Conservation (phyloP, 306 rosid species). For the Trifolium subterraneum region DNA sequence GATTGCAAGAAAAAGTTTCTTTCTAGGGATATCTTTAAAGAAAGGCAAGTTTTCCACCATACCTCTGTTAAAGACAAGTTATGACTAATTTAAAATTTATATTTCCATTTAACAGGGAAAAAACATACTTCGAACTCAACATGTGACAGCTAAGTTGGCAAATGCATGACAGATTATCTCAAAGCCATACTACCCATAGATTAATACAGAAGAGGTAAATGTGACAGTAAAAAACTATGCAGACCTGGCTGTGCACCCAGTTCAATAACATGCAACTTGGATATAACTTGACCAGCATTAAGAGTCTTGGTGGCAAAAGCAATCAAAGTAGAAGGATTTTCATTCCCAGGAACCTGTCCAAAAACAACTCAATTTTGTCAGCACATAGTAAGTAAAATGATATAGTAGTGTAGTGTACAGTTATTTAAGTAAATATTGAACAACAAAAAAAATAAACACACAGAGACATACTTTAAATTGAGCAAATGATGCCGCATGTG, state of each 20-base stretch:
- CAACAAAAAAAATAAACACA: slow-evolving; percentile 27
- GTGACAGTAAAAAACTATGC: slow-evolving; percentile 35
- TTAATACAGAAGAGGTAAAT: slow-evolving; percentile 15
- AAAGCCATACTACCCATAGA: slow-evolving; percentile 24
- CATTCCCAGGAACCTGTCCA: slow-evolving; percentile 91
- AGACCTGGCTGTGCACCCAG: slow-evolving; percentile 99
- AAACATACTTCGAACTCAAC: slow-evolving; percentile 10
- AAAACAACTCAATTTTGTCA: slow-evolving; percentile 27
- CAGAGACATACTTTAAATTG: slow-evolving; percentile 72
- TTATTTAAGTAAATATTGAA: slow-evolving; percentile 29
- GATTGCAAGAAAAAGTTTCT: slow-evolving; percentile 21
- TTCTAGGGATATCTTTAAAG: slow-evolving; percentile 21
- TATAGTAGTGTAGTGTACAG: slow-evolving; percentile 17
- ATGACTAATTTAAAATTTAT: slow-evolving; percentile 1
- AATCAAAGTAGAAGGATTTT: slow-evolving; percentile 82
- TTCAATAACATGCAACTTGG: slow-evolving; percentile 94
- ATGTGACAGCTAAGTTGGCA: slow-evolving; percentile 12
- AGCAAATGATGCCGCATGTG: slow-evolving; percentile 97
- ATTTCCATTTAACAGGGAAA: slow-evolving; percentile 9
- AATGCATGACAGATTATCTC: slow-evolving; percentile 29
- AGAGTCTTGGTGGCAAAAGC: slow-evolving; percentile 92
- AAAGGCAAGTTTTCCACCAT: slow-evolving; percentile 8
- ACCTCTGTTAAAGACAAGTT: slow-evolving; percentile 12
- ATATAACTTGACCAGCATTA: slow-evolving; percentile 91
- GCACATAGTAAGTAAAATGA: slow-evolving; percentile 27